Evolutionary conservation across 257 asterid genomes (phyloP).

Genomic region (Jacaranda copaia): DNA sequence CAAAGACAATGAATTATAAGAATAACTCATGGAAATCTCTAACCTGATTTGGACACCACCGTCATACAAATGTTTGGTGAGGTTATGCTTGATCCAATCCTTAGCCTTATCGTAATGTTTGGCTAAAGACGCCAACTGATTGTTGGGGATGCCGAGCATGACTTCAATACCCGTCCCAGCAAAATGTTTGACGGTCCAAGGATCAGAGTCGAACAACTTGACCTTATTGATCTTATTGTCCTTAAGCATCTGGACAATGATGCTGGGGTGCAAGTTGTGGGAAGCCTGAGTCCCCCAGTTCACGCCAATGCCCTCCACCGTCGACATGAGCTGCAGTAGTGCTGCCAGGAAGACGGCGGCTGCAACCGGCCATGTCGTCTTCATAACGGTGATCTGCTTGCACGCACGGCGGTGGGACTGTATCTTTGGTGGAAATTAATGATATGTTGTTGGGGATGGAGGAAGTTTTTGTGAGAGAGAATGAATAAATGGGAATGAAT

Average conservation of each 20-base stretch:
- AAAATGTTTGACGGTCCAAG: constrained; percentile 57
- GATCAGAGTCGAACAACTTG: constrained; percentile 74
- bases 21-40: neutral
- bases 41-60: constrained; percentile 78
- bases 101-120: constrained; percentile 56
- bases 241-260: constrained; percentile 58
- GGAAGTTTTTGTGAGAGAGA: neutral
- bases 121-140: constrained; percentile 52
- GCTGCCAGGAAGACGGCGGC: neutral
- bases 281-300: constrained; percentile 89
- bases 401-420: neutral
- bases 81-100: constrained; percentile 69
- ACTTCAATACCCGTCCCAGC: constrained; percentile 79
- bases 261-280: constrained; percentile 49
- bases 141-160: constrained; percentile 85
- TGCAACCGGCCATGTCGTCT: constrained; percentile 18
- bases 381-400: neutral
- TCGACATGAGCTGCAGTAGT: neutral
- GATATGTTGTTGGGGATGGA: neutral
- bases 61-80: constrained; percentile 55
- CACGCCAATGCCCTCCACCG: constrained; percentile 61
- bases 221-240: constrained; percentile 66
- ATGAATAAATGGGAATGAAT: constrained; percentile 1
- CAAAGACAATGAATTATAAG: no score
- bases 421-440: neutral